Evolutionary conservation across 1,139 yeast genomes (phyloP).

Genomic region (Blastobotrys serpentis): DNA sequence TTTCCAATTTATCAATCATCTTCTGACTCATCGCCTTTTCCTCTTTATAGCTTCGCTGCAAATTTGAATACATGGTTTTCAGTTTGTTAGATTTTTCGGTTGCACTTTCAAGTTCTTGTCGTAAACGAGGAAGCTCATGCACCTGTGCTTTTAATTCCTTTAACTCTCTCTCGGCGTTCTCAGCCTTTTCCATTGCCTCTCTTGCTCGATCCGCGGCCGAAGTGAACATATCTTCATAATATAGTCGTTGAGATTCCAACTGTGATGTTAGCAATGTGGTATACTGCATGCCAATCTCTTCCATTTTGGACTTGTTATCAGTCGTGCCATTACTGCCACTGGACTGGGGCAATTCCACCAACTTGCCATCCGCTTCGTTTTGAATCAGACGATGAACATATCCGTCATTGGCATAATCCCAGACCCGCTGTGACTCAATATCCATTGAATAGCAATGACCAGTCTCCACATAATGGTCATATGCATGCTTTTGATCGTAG

Average conservation of each 20-base stretch:
- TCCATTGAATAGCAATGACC: slow-evolving; percentile 96
- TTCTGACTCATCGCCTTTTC: slow-evolving; percentile 57
- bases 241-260: slow-evolving; percentile 84
- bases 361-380: slow-evolving; percentile 50
- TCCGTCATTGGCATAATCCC: slow-evolving; percentile 94
- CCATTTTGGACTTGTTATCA: slow-evolving; percentile 29
- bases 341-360: slow-evolving; percentile 24
- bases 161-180: slow-evolving; percentile 40
- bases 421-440: slow-evolving; percentile 75
- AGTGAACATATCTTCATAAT: slow-evolving; percentile 64
- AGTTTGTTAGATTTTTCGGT: slow-evolving; percentile 37
- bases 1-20: slow-evolving; percentile 9
- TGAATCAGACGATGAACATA: slow-evolving; percentile 86
- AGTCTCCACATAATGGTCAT: slow-evolving; percentile 71
- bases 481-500: slow-evolving; percentile 84
- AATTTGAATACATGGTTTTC: slow-evolving; percentile 29
- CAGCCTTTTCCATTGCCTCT: slow-evolving; percentile 40
- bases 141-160: slow-evolving; percentile 22
- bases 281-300: slow-evolving; percentile 69
- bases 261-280: slow-evolving; percentile 77
- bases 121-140: slow-evolving; percentile 27
- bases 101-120: slow-evolving; percentile 36
- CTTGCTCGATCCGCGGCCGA: slow-evolving; percentile 41
- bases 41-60: slow-evolving; percentile 43
- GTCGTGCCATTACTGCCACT: slow-evolving; percentile 14